Evolutionary conservation across 2,329 filamentous ascomycete species (phyloP).

Genomic region (Tolypocladium tropicale): DNA sequence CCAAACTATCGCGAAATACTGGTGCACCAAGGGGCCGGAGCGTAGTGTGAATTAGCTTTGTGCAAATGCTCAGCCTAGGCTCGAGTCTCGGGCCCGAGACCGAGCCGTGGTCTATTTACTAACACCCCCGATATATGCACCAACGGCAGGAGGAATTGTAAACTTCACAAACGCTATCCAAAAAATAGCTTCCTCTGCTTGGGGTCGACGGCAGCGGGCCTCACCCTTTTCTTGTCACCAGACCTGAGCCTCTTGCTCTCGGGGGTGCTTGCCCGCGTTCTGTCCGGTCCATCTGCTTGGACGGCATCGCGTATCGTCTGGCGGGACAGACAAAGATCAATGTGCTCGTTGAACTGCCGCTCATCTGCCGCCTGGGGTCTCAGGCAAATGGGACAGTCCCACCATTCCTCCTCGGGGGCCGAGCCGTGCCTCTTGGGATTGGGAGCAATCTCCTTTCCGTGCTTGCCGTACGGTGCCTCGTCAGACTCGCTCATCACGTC

Average conservation of each 20-base stretch:
- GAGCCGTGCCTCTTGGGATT: constrained; percentile 26
- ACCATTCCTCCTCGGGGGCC: constrained; percentile 40
- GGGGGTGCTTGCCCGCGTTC: constrained; percentile 19
- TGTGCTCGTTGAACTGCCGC: constrained; percentile 75
- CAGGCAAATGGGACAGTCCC: constrained; percentile 85
- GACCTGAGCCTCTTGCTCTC: constrained; percentile 26
- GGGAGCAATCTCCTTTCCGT: constrained; percentile 42
- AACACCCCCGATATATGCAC: not conserved
- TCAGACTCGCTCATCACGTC: not conserved
- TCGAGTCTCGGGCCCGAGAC: not conserved
- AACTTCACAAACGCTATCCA: constrained; percentile 25
- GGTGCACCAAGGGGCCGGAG: not conserved
- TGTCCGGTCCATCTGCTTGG: constrained; percentile 34
- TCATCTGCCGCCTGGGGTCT: constrained; percentile 68
- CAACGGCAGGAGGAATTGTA: not conserved
- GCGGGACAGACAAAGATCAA: constrained; percentile 81
- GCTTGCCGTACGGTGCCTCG: constrained; percentile 13
- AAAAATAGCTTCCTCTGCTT: constrained; percentile 45
- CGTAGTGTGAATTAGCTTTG: too few species aligned
- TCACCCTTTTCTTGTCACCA: constrained; percentile 28
- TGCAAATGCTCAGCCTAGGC: too few species aligned
- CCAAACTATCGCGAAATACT: constrained; percentile 28
- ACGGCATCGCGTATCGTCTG: constrained; percentile 79
- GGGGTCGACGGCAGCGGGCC: constrained; percentile 25
- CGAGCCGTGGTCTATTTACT: not conserved